phyloP scores from a whole-genome alignment of 179 eudicot genomes.

The Beta corolliflora region DNA sequence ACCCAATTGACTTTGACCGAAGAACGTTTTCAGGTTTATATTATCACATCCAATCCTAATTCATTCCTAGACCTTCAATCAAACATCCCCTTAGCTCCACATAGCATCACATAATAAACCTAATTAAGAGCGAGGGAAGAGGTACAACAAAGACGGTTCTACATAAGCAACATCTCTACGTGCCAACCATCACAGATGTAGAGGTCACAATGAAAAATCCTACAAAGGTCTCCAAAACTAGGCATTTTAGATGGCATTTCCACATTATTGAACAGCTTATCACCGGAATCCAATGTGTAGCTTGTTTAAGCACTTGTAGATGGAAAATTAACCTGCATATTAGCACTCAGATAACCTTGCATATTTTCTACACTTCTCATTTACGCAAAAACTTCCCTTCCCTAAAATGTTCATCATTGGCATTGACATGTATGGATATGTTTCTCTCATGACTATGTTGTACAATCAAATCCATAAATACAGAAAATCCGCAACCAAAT shows the following conservation, averaged over 20 bases:
- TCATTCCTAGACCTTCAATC: no score
- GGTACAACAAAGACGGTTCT: background rate
- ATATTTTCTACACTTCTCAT: background rate
- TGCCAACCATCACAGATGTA: background rate
- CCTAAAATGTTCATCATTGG: background rate
- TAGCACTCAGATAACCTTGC: background rate
- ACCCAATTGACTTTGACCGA: no score
- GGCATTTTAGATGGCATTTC: background rate
- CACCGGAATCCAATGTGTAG: background rate
- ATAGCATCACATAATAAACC: background rate
- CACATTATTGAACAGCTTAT: background rate
- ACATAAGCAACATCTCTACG: background rate
- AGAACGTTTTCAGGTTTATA: no score
- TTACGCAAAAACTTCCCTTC: background rate
- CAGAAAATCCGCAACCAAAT: background rate
- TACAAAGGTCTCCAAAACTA: background rate
- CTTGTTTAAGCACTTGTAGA: background rate
- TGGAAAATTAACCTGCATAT: background rate
- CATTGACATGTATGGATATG: background rate
- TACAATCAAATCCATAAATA: background rate
- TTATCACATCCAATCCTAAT: no score
- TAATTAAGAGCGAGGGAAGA: background rate
- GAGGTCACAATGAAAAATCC: background rate
- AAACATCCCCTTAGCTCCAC: no score
- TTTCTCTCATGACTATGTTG: background rate